Percentiles rank a stretch among this genome's conserved stretches.
Conservation (phyloP, 2,329 filamentous ascomycete species). For the Claviceps sp. region DNA sequence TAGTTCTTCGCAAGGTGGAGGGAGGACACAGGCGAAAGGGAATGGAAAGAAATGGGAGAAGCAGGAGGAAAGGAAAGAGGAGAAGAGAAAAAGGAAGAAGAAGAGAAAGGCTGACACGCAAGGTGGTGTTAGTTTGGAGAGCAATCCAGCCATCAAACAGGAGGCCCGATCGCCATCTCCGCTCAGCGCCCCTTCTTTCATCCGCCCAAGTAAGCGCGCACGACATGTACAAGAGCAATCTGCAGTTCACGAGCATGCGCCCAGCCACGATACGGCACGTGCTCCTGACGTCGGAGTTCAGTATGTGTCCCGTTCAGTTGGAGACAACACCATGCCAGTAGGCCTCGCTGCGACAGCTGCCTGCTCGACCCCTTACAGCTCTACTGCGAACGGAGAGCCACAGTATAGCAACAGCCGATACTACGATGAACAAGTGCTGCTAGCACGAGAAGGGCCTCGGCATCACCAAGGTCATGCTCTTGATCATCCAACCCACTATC, state of each 20-base stretch:
- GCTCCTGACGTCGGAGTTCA: constrained; percentile 22
- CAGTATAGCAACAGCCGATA: constrained; percentile 20
- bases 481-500: constrained; percentile 19
- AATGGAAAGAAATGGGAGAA: constrained; percentile 32
- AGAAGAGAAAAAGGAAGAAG: constrained; percentile 28
- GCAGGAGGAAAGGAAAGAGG: constrained; percentile 35
- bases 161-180: constrained; percentile 54
- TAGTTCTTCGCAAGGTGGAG: constrained; percentile 43
- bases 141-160: constrained; percentile 45
- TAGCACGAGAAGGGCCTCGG: constrained; percentile 14
- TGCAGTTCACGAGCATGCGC: constrained; percentile 20
- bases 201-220: constrained; percentile 43
- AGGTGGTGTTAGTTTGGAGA: constrained; percentile 31
- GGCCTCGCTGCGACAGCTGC: neutral
- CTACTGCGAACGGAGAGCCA: constrained; percentile 14
- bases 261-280: constrained; percentile 27
- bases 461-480: constrained; percentile 25
- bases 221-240: constrained; percentile 31
- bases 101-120: constrained; percentile 38
- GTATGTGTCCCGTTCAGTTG: constrained; percentile 15
- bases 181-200: constrained; percentile 35
- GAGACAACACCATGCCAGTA: constrained; percentile 15
- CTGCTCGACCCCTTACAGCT: constrained; percentile 10
- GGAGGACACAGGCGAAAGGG: constrained; percentile 32
- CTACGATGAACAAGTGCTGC: constrained; percentile 18